Conservation (phyloP, 2,329 filamentous ascomycete genomes). For the Cytospora piceae region DNA sequence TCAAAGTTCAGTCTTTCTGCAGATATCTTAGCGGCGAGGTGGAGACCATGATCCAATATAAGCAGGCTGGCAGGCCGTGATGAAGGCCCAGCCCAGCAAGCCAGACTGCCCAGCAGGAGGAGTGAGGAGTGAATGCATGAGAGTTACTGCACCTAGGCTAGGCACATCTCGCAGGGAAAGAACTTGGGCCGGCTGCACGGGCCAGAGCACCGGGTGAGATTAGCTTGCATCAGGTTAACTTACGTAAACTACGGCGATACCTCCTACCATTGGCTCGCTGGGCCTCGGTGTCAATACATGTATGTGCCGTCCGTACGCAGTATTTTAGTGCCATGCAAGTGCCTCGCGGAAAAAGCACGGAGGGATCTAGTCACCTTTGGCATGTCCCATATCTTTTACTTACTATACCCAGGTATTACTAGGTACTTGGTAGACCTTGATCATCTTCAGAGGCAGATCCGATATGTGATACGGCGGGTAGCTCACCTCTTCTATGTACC, state of each 20-base stretch:
- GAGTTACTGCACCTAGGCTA: no score
- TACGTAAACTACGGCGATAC: not conserved
- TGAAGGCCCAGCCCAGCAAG: not conserved
- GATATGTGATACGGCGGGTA: not conserved
- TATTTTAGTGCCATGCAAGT: not conserved
- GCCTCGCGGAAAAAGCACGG: not conserved
- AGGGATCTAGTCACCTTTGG: not conserved
- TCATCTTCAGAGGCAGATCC: not conserved
- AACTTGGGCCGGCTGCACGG: not conserved
- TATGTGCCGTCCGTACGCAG: no score
- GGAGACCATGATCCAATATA: not conserved
- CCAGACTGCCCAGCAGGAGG: not conserved
- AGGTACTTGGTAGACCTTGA: not conserved
- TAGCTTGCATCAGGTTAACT: not conserved
- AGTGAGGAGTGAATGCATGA: no score
- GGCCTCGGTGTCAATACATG: not conserved
- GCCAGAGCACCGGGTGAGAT: not conserved
- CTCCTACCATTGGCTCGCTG: not conserved
- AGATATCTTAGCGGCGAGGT: not conserved
- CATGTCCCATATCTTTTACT: not conserved
- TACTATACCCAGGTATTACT: no score
- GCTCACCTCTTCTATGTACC: not conserved
- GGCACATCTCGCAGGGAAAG: not conserved
- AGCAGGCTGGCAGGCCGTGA: not conserved
- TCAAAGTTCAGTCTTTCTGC: not conserved